Evolutionary conservation across 179 eudicot species (phyloP).

Genomic region (Pouteria campechiana): DNA sequence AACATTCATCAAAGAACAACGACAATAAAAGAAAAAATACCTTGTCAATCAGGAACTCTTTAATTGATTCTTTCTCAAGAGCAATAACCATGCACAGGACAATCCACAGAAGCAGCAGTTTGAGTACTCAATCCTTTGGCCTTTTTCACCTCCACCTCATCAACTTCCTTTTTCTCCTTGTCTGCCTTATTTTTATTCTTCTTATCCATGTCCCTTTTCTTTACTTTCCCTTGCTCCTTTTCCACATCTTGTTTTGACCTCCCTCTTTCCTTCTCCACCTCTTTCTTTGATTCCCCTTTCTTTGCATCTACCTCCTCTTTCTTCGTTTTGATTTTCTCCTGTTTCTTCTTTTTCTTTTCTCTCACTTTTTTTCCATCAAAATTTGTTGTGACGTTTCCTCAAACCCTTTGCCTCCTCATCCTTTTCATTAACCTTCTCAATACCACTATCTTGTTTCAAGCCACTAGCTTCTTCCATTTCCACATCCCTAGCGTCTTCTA

Average conservation of each 20-base stretch:
- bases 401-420: too few relatives aligned
- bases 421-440: constrained; percentile 7
- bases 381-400: too few relatives aligned
- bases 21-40: constrained; percentile 20
- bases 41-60: constrained; percentile 69
- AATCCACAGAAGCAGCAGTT: constrained; percentile 26
- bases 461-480: too few relatives aligned
- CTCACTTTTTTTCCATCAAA: too few relatives aligned
- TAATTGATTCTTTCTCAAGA: constrained; percentile 59
- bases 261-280: constrained; percentile 31
- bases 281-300: too few relatives aligned
- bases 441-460: too few relatives aligned
- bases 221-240: constrained; percentile 21
- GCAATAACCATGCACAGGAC: constrained; percentile 89
- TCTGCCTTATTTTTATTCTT: too few relatives aligned
- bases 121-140: constrained; percentile 57
- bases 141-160: constrained; percentile 33
- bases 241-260: too few relatives aligned
- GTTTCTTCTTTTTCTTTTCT: too few relatives aligned
- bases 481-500: too few relatives aligned
- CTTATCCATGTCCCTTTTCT: too few relatives aligned
- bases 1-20: constrained; percentile 5
- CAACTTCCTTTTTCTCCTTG: too few relatives aligned
- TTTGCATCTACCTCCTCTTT: constrained; percentile 30
- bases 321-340: constrained; percentile 21